A percentile compares a stretch with the other conserved stretches of the same genome.
Conservation (phyloP, 2,329 filamentous ascomycete species). For the Simplicillium sp. region DNA sequence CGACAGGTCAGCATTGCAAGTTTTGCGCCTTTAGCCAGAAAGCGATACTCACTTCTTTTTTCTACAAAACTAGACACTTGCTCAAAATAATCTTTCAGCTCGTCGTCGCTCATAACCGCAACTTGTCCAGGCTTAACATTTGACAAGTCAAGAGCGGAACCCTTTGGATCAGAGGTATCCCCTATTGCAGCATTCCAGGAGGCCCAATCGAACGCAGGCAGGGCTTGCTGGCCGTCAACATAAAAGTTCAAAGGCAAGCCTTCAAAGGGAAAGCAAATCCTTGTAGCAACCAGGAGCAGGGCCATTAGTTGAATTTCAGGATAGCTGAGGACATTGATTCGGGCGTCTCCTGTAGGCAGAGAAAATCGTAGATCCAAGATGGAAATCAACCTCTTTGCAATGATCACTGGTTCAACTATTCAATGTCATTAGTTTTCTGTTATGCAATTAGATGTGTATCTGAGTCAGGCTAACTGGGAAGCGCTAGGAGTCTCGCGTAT, state of each 20-base stretch:
- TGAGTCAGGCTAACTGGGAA: slow-evolving; percentile 60
- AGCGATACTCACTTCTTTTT: slow-evolving; percentile 20
- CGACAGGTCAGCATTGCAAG: not conserved
- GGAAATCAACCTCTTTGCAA: slow-evolving; percentile 32
- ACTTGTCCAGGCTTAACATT: slow-evolving; percentile 53
- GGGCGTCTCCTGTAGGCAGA: no score
- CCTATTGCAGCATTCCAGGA: slow-evolving; percentile 51
- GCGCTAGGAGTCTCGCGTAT: slow-evolving; percentile 59
- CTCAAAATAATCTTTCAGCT: slow-evolving; percentile 58
- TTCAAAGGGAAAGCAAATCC: slow-evolving; percentile 71
- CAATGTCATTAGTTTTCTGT: not conserved
- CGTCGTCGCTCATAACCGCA: slow-evolving; percentile 46
- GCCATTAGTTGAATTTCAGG: slow-evolving; percentile 70
- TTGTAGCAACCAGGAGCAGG: slow-evolving; percentile 65
- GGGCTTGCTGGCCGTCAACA: slow-evolving; percentile 7
- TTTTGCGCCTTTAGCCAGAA: not conserved
- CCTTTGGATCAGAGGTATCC: slow-evolving; percentile 1
- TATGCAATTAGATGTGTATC: no score
- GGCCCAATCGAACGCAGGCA: slow-evolving; percentile 54
- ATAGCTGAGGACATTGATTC: slow-evolving; percentile 20
- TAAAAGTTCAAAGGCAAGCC: slow-evolving; percentile 19
- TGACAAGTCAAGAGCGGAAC: slow-evolving; percentile 27
- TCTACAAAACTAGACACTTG: slow-evolving; percentile 22
- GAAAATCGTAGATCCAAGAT: no score
- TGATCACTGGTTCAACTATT: slow-evolving; percentile 41